Percentiles rank a stretch among this genome's conserved stretches.
Evolutionary conservation across 2,329 filamentous ascomycete genomes (phyloP).

Genomic region (Beauveria australis): DNA sequence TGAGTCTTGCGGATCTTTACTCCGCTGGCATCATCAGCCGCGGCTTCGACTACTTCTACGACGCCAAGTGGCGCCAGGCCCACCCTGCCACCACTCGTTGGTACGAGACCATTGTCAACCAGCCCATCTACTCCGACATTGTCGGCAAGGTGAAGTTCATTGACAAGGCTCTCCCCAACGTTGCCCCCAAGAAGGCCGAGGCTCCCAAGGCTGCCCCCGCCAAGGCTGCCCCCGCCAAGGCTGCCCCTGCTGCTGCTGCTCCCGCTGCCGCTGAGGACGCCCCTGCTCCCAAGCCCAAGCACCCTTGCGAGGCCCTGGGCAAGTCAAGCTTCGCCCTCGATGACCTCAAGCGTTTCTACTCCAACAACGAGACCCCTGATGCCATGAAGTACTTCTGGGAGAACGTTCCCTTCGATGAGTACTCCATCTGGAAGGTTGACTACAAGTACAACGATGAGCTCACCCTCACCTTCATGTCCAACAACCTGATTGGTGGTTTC

Average conservation of each 20-base stretch:
- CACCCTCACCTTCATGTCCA: slow-evolving; percentile 96
- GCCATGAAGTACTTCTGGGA: slow-evolving; percentile 99
- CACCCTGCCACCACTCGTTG: slow-evolving; percentile 86
- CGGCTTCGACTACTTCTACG: slow-evolving; percentile 90
- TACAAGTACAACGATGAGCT: slow-evolving; percentile 99
- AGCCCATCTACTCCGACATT: slow-evolving; percentile 81
- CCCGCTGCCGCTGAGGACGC: slow-evolving; percentile 31
- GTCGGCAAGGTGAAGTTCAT: slow-evolving; percentile 68
- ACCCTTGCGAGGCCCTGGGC: slow-evolving; percentile 80
- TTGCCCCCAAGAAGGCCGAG: slow-evolving; percentile 68
- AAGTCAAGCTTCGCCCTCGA: slow-evolving; percentile 77
- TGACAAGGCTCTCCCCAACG: slow-evolving; percentile 66
- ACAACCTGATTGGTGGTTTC: slow-evolving; percentile 97
- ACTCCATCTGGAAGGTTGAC: slow-evolving; percentile 86
- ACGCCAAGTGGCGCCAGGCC: slow-evolving; percentile 75
- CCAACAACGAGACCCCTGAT: slow-evolving; percentile 80
- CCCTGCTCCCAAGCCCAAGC: slow-evolving; percentile 77
- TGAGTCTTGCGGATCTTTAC: slow-evolving; percentile 95
- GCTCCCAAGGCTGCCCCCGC: slow-evolving; percentile 52
- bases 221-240: slow-evolving; percentile 19
- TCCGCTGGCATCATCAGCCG: slow-evolving; percentile 68
- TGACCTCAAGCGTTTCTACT: slow-evolving; percentile 99
- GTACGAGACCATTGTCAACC: slow-evolving; percentile 91
- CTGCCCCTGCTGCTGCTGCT: slow-evolving; percentile 28
- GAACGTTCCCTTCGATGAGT: slow-evolving; percentile 88